phyloP scores from a whole-genome alignment of 768 basidiomycete species.

The Tubosaeta sp. region DNA sequence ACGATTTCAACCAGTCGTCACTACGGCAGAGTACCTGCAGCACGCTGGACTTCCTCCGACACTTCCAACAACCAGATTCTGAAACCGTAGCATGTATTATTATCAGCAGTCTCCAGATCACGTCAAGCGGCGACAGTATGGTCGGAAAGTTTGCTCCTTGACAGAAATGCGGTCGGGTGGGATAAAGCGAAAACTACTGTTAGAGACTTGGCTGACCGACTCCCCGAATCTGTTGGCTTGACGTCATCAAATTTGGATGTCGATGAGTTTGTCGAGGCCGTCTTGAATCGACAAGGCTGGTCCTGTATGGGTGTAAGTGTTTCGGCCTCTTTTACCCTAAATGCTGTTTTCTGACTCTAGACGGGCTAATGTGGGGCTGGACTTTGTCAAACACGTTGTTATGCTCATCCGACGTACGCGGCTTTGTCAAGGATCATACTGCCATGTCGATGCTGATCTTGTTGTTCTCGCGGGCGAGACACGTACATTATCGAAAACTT shows the following conservation, averaged over 20 bases:
- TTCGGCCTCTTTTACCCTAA: background rate
- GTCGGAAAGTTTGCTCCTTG: conserved; percentile 11
- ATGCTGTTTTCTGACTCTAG: conserved; percentile 9
- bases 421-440: conserved; percentile 36
- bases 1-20: conserved; percentile 32
- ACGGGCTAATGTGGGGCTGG: conserved; percentile 33
- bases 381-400: conserved; percentile 37
- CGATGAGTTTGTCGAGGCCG: conserved; percentile 27
- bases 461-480: conserved; percentile 38
- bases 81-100: conserved; percentile 29
- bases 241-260: conserved; percentile 13
- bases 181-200: conserved; percentile 26
- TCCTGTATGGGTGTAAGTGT: conserved; percentile 37
- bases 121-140: conserved; percentile 14
- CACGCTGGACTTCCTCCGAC: conserved; percentile 29
- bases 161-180: conserved; percentile 27
- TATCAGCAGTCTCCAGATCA: conserved; percentile 12
- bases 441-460: conserved; percentile 30
- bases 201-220: conserved; percentile 10
- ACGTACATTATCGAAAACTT: conserved; percentile 27
- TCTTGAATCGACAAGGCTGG: conserved; percentile 34
- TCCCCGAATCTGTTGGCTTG: conserved; percentile 14
- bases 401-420: conserved; percentile 34
- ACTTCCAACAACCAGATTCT: conserved; percentile 35
- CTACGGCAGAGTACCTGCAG: conserved; percentile 37